Percentiles rank a stretch among this genome's conserved stretches.
These are phyloP conservation scores for Saxophila tyrrhenica DNA, from an alignment of 495 filamentous ascomycete genomes.

Conservation along the genomic window DNA sequence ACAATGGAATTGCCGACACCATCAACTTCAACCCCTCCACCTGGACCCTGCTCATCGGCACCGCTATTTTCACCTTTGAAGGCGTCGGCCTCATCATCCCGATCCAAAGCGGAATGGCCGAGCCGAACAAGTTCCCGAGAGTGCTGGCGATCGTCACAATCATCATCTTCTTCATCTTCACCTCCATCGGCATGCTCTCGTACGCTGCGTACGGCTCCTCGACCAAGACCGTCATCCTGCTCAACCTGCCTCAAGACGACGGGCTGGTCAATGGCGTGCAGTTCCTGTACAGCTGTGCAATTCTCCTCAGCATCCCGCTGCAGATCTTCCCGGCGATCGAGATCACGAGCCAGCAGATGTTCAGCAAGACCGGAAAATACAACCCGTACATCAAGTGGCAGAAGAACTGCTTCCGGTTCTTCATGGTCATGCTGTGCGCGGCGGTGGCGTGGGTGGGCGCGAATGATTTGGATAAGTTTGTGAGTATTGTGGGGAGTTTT, in stretches of 20 bases:
- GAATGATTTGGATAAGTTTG: constrained; percentile 92
- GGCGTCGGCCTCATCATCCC: constrained; percentile 97
- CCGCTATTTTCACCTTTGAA: constrained; percentile 97
- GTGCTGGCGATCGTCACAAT: constrained; percentile 87
- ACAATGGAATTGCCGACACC: constrained; percentile 74
- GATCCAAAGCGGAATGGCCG: constrained; percentile 92
- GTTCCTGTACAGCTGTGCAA: constrained; percentile 88
- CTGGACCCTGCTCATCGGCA: constrained; percentile 97
- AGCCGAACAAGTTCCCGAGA: constrained; percentile 73
- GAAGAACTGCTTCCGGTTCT: constrained; percentile 93
- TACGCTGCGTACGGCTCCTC: constrained; percentile 93
- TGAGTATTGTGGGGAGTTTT: constrained; percentile 89
- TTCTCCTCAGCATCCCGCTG: constrained; percentile 82
- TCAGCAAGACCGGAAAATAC: constrained; percentile 79
- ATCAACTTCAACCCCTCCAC: constrained; percentile 70
- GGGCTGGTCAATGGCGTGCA: constrained; percentile 93
- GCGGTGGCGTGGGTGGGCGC: constrained; percentile 84
- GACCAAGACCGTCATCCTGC: constrained; percentile 89
- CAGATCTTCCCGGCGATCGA: constrained; percentile 96
- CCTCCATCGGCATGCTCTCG: constrained; percentile 79
- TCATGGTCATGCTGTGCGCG: constrained; percentile 75
- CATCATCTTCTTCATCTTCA: constrained; percentile 82
- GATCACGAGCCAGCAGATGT: constrained; percentile 58
- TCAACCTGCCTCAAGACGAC: constrained; percentile 92
- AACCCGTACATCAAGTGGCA: constrained; percentile 96